Conservation (phyloP, 345 rosid species). For the Hypericum androsaemum region DNA sequence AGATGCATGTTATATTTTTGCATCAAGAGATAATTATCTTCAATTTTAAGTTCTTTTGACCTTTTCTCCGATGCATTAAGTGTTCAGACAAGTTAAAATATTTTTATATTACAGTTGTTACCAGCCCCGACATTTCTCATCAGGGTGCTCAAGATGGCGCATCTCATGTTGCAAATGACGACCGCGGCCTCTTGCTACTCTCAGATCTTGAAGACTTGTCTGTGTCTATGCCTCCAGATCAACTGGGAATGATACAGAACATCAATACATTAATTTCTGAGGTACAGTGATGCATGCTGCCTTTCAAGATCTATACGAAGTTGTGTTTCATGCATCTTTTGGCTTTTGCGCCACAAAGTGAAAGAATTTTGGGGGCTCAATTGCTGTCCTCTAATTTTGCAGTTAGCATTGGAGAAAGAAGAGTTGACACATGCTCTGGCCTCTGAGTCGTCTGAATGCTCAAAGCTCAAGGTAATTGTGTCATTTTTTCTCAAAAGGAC, state of each 20-base stretch:
- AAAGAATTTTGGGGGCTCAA: not conserved
- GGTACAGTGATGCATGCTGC: conserved; percentile 28
- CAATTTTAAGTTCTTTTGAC: not conserved
- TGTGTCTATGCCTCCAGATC: conserved; percentile 67
- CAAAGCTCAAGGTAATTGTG: conserved; percentile 58
- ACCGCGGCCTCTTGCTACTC: conserved; percentile 25
- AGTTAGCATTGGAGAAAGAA: conserved; percentile 85
- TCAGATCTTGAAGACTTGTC: conserved; percentile 43
- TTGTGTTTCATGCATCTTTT: not conserved
- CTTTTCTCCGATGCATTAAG: too few species aligned
- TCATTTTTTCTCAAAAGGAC: not conserved
- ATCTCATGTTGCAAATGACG: conserved; percentile 29
- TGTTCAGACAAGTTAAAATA: too few species aligned
- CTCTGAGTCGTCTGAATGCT: conserved; percentile 59
- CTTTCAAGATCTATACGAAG: not conserved
- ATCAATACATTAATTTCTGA: conserved; percentile 62
- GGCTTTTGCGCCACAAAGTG: not conserved
- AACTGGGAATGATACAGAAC: conserved; percentile 60
- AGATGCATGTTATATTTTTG: too few species aligned
- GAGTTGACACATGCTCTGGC: conserved; percentile 69
- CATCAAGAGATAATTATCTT: too few species aligned
- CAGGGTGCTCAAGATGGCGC: conserved; percentile 27
- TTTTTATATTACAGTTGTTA: conserved; percentile 21
- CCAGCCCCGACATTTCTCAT: conserved; percentile 23
- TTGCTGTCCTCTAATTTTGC: conserved; percentile 17